A percentile compares a stretch with the other conserved stretches of the same genome.
phyloP scores from a whole-genome alignment of 169 alveolate genomes.

The Cryptosporidium meleagridis region DNA sequence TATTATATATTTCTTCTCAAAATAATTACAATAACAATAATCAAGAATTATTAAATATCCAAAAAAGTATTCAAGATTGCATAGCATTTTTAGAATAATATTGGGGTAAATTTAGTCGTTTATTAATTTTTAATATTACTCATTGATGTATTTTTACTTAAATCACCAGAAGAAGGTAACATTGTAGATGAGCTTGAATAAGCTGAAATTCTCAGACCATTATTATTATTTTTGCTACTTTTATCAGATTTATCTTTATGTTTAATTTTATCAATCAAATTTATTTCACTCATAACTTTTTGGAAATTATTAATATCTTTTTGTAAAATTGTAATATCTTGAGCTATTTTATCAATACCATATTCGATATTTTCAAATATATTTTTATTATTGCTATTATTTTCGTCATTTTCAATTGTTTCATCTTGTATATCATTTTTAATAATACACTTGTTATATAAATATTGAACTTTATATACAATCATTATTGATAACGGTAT shows the following conservation, averaged over 20 bases:
- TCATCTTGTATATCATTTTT: not conserved
- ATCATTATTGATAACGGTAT: constrained; percentile 32
- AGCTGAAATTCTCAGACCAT: not conserved
- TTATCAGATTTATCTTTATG: not conserved
- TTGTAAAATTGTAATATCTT: not conserved
- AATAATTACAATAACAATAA: not conserved
- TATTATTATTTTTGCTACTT: not conserved
- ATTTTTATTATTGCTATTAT: not conserved
- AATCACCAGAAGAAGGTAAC: constrained; percentile 5
- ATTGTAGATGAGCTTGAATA: constrained; percentile 50
- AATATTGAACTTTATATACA: constrained; percentile 11
- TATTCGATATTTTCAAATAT: not conserved
- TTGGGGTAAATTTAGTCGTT: too few relatives aligned
- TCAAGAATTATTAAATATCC: constrained; percentile 1
- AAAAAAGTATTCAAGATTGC: constrained; percentile 14
- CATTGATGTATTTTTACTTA: not conserved
- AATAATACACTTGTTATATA: not conserved
- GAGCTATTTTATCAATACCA: constrained; percentile 23
- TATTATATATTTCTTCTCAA: not conserved
- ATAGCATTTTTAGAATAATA: not conserved
- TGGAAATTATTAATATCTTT: not conserved
- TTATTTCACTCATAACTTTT: constrained; percentile 30
- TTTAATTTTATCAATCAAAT: not conserved
- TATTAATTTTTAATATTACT: not conserved
- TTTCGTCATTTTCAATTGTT: not conserved